These are phyloP conservation scores for Arthrobotrys entomopaga DNA, from an alignment of 2,329 filamentous ascomycete species.

Conservation along the genomic window DNA sequence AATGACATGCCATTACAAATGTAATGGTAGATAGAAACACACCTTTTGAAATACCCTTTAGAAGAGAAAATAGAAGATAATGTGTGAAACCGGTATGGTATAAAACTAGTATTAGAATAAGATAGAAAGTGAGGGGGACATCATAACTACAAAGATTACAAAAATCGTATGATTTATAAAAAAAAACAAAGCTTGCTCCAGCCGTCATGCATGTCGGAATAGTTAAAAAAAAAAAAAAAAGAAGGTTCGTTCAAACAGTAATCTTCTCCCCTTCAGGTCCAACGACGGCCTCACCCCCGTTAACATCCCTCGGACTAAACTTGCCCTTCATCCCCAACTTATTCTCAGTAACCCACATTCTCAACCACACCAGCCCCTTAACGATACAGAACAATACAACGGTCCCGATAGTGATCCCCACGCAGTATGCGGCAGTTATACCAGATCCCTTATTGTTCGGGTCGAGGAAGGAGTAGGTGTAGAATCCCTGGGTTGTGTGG, in stretches of 20 bases:
- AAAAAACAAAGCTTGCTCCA: too few species aligned
- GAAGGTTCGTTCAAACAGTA: conserved; percentile 16
- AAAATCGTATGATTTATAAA: too few species aligned
- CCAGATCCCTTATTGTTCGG: conserved; percentile 66
- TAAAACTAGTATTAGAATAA: conserved; percentile 1
- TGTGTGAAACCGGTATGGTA: neutral
- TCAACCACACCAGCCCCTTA: conserved; percentile 66
- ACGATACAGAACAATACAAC: conserved; percentile 68
- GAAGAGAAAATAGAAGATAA: too few species aligned
- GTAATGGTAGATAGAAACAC: neutral
- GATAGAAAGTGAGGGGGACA: neutral
- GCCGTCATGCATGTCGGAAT: too few species aligned
- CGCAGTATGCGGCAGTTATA: conserved; percentile 72
- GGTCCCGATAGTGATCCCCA: conserved; percentile 69
- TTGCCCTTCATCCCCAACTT: conserved; percentile 63
- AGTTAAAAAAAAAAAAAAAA: too few species aligned
- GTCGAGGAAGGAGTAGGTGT: conserved; percentile 83
- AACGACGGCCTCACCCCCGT: conserved; percentile 56
- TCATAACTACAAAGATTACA: too few species aligned
- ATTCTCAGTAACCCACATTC: conserved; percentile 66
- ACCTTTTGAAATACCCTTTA: neutral
- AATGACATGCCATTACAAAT: conserved; percentile 14
- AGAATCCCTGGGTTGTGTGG: conserved; percentile 74
- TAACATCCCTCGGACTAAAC: conserved; percentile 59
- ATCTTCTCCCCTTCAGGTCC: conserved; percentile 56